A percentile compares a stretch with the other conserved stretches of the same genome.
Conservation (phyloP, 257 asterid genomes). For the Eucommia ulmoides region DNA sequence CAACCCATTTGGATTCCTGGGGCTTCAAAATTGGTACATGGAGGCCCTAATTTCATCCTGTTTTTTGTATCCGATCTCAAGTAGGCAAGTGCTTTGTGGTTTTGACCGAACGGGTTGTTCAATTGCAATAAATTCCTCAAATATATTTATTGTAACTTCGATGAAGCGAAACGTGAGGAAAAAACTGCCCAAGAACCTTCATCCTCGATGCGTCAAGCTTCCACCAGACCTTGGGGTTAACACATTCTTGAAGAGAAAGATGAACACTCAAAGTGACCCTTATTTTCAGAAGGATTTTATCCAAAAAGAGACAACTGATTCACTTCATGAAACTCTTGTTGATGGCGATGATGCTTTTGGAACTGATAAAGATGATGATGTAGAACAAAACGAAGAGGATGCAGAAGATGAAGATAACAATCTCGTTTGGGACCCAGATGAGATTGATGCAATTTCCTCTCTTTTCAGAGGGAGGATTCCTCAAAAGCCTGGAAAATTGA, state of each 20-base stretch:
- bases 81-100: not conserved
- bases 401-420: slow-evolving; percentile 15
- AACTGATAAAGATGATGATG: slow-evolving; percentile 1
- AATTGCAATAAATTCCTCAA: not conserved
- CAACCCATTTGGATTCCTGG: no score
- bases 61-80: not conserved
- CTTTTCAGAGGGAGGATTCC: slow-evolving; percentile 68
- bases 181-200: slow-evolving; percentile 53
- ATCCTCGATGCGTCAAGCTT: slow-evolving; percentile 43
- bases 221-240: slow-evolving; percentile 30
- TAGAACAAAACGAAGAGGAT: slow-evolving; percentile 7
- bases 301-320: slow-evolving; percentile 6
- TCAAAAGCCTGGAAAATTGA: slow-evolving; percentile 62
- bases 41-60: not conserved
- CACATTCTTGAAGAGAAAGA: slow-evolving; percentile 1
- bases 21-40: not conserved
- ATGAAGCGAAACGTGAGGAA: not conserved
- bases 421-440: slow-evolving; percentile 54
- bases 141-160: not conserved
- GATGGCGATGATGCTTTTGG: slow-evolving; percentile 13
- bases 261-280: slow-evolving; percentile 15
- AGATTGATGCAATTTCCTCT: slow-evolving; percentile 75
- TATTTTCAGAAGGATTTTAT: slow-evolving; percentile 9
- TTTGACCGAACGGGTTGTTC: no score
- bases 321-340: slow-evolving; percentile 4